These are phyloP conservation scores for Rhizopus microsporus DNA, from an alignment of 371 early-diverging fungal genomes.

Conservation along the genomic window DNA sequence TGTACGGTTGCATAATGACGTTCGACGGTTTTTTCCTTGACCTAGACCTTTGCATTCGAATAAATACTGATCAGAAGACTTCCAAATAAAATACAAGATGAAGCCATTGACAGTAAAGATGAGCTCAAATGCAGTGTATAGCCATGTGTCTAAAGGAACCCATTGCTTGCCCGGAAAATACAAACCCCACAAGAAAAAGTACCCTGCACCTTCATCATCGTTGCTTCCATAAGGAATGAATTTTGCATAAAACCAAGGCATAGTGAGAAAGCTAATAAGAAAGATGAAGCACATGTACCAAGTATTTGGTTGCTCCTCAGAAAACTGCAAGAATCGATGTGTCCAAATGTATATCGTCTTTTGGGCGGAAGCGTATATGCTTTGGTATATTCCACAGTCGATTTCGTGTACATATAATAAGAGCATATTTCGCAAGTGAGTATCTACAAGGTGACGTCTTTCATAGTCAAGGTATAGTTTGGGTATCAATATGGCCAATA, in stretches of 20 bases:
- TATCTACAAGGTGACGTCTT: neutral
- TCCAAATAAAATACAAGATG: constrained; percentile 42
- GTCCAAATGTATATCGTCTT: constrained; percentile 35
- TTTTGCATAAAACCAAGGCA: constrained; percentile 58
- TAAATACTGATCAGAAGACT: constrained; percentile 14
- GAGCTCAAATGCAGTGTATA: constrained; percentile 51
- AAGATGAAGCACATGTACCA: constrained; percentile 49
- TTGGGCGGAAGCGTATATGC: constrained; percentile 20
- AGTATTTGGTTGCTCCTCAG: constrained; percentile 27
- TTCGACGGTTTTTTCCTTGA: constrained; percentile 1
- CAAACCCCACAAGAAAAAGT: constrained; percentile 67
- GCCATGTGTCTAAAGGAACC: constrained; percentile 86
- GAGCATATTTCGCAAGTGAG: constrained; percentile 13
- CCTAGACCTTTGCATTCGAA: constrained; percentile 11
- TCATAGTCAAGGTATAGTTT: constrained; percentile 36
- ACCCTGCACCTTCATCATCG: constrained; percentile 46
- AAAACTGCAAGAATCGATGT: constrained; percentile 34
- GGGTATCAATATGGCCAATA: constrained; percentile 31
- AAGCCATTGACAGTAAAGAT: constrained; percentile 51
- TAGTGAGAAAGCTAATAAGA: constrained; percentile 44
- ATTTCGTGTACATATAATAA: constrained; percentile 35
- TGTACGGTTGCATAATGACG: constrained; percentile 25
- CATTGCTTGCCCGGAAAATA: constrained; percentile 54
- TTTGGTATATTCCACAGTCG: constrained; percentile 17
- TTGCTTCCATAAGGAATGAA: constrained; percentile 53